Evolutionary conservation across 1,284 basidiomycete genomes (phyloP), one percentile per base, ranked within the genome.

Genomic region (Trichosporon faecale): DNA sequence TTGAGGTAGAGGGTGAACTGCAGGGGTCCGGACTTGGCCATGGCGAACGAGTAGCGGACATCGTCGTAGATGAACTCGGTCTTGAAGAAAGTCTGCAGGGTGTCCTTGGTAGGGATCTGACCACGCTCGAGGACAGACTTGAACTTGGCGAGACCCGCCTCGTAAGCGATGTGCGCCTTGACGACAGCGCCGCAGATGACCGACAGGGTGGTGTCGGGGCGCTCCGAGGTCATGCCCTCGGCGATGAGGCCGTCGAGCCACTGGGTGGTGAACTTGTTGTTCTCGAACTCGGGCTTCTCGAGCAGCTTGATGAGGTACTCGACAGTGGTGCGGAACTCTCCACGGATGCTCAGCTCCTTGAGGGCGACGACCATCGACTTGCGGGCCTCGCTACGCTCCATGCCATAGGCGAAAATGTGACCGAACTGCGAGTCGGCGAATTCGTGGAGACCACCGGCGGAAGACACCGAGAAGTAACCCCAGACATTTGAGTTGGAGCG

Each of bases 311-410:
- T 97, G 75, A 97, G 90, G 83, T 98, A 98, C 85, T 99, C 97
- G 79, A 99, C 96, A 0, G 97, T 99, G 25, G 95, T 98, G 73
- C 97, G 87, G 88, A 99, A 99, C 83, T 99, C 97, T 73, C 97
- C 97, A 77, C 97, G 94, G 81, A 99, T 99, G 81, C 93, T 95
- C 72, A 99, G 86, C 84, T 99, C 97, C 86, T 99, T 99, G 78
- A 99, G 87, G 18, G 97, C 96, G 78, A 99, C 92, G 74, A 99
- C 95, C 96, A 99, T 99, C 82, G 98, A 98, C 88, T 99, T 99
- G 78, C 97, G 86, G 78, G 92, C 93, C 85, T 99, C 96, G 73
- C 89, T 87, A 76, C 97, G 92, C 83, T 99, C 95, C 83, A 96
- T 92, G 70, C 97, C 97, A 80, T 98, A 99, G 33, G 97, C 96